Evolutionary conservation across 2,329 filamentous ascomycete genomes (phyloP).

Genomic region (Gnomoniopsis smithogilvyi): DNA sequence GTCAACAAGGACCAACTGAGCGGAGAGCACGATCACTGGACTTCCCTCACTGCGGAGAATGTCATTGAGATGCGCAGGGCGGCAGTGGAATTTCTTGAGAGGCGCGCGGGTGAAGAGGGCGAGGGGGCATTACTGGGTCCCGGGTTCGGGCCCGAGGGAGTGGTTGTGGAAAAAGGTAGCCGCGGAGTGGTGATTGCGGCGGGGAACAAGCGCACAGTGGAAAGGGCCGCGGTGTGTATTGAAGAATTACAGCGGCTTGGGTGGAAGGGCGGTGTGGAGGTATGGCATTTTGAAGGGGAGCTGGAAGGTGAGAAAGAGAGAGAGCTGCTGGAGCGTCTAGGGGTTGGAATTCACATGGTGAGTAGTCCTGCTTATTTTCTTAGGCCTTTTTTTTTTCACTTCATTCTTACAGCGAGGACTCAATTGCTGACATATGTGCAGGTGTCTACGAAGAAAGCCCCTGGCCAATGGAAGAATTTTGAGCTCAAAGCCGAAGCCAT

Average conservation of each 20-base stretch:
- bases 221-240: conserved; percentile 8
- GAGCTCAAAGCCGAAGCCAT: conserved; percentile 18
- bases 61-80: conserved; percentile 9
- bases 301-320: conserved; percentile 7
- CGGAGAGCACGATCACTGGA: conserved; percentile 11
- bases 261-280: conserved; percentile 13
- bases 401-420: neutral
- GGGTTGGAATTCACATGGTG: conserved; percentile 11
- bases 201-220: conserved; percentile 14
- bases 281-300: conserved; percentile 18
- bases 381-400: neutral
- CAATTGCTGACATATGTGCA: neutral
- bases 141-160: neutral
- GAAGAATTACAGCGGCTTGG: conserved; percentile 14
- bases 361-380: neutral
- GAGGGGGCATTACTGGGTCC: conserved; percentile 12
- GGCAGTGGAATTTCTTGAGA: conserved; percentile 11
- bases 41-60: neutral
- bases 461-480: conserved; percentile 17
- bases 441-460: conserved; percentile 14
- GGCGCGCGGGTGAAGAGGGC: neutral
- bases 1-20: conserved; percentile 16
- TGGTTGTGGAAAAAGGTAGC: neutral
- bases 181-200: conserved; percentile 15
- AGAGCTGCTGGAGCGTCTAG: conserved; percentile 5